A percentile compares a stretch with the other conserved stretches of the same genome.
Conservation (phyloP, 78 protist genomes). For the slime mould (Dictyostelium discoideum) region DNA sequence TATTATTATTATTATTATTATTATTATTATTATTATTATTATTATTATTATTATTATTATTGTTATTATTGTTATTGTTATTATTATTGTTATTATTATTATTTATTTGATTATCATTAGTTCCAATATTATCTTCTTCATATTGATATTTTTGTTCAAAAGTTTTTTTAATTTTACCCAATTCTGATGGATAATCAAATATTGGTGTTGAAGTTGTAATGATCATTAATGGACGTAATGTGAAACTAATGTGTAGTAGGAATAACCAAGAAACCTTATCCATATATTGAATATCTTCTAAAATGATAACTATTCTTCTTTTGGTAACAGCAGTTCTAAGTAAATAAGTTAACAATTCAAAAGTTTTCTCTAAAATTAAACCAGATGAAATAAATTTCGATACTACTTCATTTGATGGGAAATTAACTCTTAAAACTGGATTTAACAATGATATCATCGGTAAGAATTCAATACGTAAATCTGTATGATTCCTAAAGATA, state of each 20-base stretch:
- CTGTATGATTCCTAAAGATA: constrained; percentile 49
- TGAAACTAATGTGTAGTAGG: constrained; percentile 1
- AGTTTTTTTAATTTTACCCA: constrained; percentile 12
- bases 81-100: no score
- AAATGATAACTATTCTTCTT: constrained; percentile 7
- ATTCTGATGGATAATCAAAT: constrained; percentile 16
- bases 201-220: constrained; percentile 16
- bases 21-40: no score
- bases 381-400: neutral
- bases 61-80: no score
- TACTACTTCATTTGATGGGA: constrained; percentile 47
- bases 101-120: neutral
- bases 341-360: constrained; percentile 35
- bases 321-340: neutral
- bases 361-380: constrained; percentile 41
- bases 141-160: neutral
- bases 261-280: constrained; percentile 38
- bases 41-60: no score
- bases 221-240: constrained; percentile 42
- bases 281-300: constrained; percentile 68
- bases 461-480: constrained; percentile 28
- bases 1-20: neutral
- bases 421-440: constrained; percentile 54
- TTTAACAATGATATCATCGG: constrained; percentile 46
- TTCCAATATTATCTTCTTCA: neutral